Conservation (phyloP, 2,329 filamentous ascomycete species). For the Fusarium fracticaudum region DNA sequence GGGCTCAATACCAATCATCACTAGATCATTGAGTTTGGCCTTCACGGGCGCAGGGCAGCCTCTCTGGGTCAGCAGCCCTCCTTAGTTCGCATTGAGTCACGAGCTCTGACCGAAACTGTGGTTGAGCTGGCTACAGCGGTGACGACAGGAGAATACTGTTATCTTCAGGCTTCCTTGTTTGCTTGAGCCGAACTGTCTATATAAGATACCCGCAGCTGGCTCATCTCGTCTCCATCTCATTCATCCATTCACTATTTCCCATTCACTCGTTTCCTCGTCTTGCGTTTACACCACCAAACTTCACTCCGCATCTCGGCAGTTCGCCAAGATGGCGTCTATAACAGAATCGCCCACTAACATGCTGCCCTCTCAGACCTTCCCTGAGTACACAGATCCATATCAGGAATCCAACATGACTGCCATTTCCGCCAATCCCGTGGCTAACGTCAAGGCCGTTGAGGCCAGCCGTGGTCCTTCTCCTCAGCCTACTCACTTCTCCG, state of each 20-base stretch:
- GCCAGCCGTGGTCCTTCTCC: constrained; percentile 78
- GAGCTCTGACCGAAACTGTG: constrained; percentile 25
- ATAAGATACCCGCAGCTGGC: constrained; percentile 30
- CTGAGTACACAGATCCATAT: constrained; percentile 55
- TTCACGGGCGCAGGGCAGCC: constrained; percentile 34
- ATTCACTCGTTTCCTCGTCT: constrained; percentile 13
- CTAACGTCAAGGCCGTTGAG: constrained; percentile 51
- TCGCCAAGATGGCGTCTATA: constrained; percentile 50
- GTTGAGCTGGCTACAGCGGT: constrained; percentile 17
- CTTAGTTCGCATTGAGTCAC: constrained; percentile 14
- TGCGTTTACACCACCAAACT: constrained; percentile 18
- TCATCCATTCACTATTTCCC: constrained; percentile 8
- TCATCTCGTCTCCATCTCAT: neutral
- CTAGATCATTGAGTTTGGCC: constrained; percentile 18
- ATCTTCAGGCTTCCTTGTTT: constrained; percentile 20
- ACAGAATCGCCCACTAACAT: constrained; percentile 54
- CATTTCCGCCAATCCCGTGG: constrained; percentile 54
- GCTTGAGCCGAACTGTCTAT: constrained; percentile 23
- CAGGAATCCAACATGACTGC: constrained; percentile 49
- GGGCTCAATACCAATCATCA: constrained; percentile 7
- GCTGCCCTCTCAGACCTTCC: constrained; percentile 53
- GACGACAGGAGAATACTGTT: constrained; percentile 20
- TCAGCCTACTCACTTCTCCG: constrained; percentile 84
- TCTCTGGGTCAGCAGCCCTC: constrained; percentile 21
- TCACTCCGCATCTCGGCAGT: constrained; percentile 14